Evolutionary conservation across 345 rosid genomes (phyloP).

Genomic region (Gossypium ekmanianum): DNA sequence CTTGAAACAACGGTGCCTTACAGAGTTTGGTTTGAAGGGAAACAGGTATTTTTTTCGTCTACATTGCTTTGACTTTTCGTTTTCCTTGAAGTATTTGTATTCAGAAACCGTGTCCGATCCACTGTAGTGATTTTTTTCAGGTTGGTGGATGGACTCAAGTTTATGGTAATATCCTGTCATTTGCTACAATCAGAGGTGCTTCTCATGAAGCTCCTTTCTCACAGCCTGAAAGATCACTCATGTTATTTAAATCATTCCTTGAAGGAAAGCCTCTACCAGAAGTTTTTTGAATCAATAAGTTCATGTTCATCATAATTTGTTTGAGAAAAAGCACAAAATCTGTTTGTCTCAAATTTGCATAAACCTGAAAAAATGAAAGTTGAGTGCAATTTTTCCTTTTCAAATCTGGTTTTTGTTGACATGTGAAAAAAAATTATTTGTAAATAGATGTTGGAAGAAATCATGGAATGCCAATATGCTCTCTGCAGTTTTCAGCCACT

Average conservation of each 20-base stretch:
- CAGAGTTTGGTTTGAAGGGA: constrained; percentile 84
- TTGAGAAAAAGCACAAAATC: background rate
- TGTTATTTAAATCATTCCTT: constrained; percentile 70
- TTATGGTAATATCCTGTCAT: constrained; percentile 65
- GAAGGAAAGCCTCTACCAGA: constrained; percentile 61
- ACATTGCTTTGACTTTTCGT: background rate
- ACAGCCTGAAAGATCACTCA: constrained; percentile 88
- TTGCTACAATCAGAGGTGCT: constrained; percentile 90
- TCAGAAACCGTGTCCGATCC: background rate
- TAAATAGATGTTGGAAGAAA: background rate
- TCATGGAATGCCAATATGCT: background rate
- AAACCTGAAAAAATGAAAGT: background rate
- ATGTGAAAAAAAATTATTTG: background rate
- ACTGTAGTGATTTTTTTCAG: constrained; percentile 24
- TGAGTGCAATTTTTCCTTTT: background rate
- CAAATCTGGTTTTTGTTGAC: background rate
- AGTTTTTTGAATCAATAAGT: constrained; percentile 41
- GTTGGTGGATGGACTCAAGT: constrained; percentile 99
- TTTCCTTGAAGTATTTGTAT: background rate
- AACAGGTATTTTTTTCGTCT: constrained; percentile 49
- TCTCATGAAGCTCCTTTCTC: constrained; percentile 96
- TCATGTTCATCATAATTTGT: background rate
- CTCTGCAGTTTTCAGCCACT: background rate
- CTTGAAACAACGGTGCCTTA: constrained; percentile 62
- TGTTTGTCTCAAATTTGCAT: background rate